These are phyloP conservation scores for Penicillium dipodomyicola DNA, from an alignment of 495 filamentous ascomycete genomes.

Conservation along the genomic window DNA sequence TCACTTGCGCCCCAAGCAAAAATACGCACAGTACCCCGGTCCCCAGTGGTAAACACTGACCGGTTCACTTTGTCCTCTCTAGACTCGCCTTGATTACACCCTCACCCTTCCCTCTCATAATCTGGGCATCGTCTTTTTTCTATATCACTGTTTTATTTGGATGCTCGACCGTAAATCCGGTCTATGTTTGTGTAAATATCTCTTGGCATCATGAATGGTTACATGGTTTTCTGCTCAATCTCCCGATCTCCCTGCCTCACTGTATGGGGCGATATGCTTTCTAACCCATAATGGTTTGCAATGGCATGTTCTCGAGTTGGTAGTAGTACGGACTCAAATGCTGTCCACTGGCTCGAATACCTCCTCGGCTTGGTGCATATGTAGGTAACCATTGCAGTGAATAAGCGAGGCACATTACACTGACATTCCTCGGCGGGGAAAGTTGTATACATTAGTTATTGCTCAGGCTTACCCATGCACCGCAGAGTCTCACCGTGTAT, in stretches of 20 bases:
- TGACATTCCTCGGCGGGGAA: not conserved
- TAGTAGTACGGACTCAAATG: not conserved
- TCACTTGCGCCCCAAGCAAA: constrained; percentile 75
- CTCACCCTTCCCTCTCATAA: constrained; percentile 14
- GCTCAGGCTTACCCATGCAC: not conserved
- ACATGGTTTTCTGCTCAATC: constrained; percentile 29
- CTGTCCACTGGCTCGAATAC: not conserved
- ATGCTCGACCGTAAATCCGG: constrained; percentile 26
- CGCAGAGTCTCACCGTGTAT: constrained; percentile 3
- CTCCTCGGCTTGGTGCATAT: not conserved
- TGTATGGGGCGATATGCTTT: not conserved
- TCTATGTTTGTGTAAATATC: constrained; percentile 45
- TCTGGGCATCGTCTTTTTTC: constrained; percentile 23
- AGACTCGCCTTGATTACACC: constrained; percentile 13
- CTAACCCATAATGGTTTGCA: not conserved
- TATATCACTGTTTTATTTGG: constrained; percentile 23
- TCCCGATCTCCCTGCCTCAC: not conserved
- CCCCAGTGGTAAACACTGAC: constrained; percentile 38
- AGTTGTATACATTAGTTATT: not conserved
- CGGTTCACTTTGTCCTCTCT: constrained; percentile 15
- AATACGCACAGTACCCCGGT: constrained; percentile 59
- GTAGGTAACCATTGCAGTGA: constrained; percentile 2
- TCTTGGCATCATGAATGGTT: constrained; percentile 46
- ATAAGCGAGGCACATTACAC: not conserved
- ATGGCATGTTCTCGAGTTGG: not conserved